Evolutionary conservation across 176 grass and related monocot species (phyloP), one percentile per base, ranked within the genome.

Genomic region (Puccinellia tenuiflora): DNA sequence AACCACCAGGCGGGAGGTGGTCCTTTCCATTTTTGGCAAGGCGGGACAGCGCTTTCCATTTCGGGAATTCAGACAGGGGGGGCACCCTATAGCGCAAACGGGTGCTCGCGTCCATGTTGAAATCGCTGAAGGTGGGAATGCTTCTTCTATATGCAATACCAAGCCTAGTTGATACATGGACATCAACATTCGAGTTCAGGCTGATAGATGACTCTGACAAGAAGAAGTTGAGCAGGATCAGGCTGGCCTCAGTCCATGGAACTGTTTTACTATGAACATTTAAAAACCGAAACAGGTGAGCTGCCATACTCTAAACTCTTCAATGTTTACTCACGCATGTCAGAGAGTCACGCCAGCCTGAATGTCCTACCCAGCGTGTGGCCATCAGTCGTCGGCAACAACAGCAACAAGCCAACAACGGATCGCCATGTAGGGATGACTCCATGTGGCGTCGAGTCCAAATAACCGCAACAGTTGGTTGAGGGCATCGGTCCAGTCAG

Each of bases 111-210:
- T n/a, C n/a, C n/a, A n/a, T n/a, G n/a, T n/a, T n/a, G n/a, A 97
- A 90, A 87, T 90, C 77, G 1, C 69, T 97, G 68, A 86, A 90
- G 42, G 94, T 97, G 56, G 84, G 92, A 79, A 88, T 83, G 77
- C 75, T 97, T 10, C 64, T 97, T 45, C 81, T 97, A 26, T 94
- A 76, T 0, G 91, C 91, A 60, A 94, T 97, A 60, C 89, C 94
- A 10, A 85, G 31, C 53, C 48, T 94, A 38, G 89, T 86, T 15
- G 87, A 92, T 13, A 94, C 85, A 37, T 97, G 94, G 94, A 94
- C 56, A n/a, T 90, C 79, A 0, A 42, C 57, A 38, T 94, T 94
- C 46, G 92, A 92, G 21, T 97, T 94, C 56, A 68, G 33, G 38
- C 79, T 60, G 25, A 81, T 92, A n/a, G 86, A 91, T 48, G 90